Percentiles rank a stretch among this genome's conserved stretches.
Conservation (phyloP, 108 stramenopile species). For the Aurantiochytrium sp. region DNA sequence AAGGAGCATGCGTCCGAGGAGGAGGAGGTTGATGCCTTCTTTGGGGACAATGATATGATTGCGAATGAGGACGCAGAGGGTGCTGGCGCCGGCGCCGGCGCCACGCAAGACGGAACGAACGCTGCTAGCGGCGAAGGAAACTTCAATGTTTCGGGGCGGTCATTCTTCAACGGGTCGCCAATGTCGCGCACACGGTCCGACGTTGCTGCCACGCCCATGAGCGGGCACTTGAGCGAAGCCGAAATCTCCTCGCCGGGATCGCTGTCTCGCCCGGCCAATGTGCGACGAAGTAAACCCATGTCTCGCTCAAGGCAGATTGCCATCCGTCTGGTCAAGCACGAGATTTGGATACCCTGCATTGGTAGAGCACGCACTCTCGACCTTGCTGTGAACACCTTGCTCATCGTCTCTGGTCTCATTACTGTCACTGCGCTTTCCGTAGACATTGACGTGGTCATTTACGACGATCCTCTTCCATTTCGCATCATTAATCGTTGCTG, state of each 20-base stretch:
- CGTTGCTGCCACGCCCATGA: no score
- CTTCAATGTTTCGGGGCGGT: no score
- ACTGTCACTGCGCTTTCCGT: not conserved
- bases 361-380: not conserved
- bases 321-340: not conserved
- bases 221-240: no score
- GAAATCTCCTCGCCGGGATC: no score
- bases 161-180: no score
- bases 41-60: not conserved
- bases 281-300: not conserved
- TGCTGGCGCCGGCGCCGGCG: not conserved
- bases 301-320: not conserved
- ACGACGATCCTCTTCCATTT: not conserved
- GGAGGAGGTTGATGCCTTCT: not conserved
- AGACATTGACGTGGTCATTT: not conserved
- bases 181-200: no score
- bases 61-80: not conserved
- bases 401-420: not conserved
- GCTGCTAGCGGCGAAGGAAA: no score
- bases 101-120: not conserved
- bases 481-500: not conserved
- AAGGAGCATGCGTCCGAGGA: not conserved
- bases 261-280: no score
- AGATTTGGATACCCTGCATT: not conserved
- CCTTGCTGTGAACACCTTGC: not conserved